These are phyloP conservation scores for Entonaema liquescens DNA, from an alignment of 495 filamentous ascomycete species.

Conservation along the genomic window DNA sequence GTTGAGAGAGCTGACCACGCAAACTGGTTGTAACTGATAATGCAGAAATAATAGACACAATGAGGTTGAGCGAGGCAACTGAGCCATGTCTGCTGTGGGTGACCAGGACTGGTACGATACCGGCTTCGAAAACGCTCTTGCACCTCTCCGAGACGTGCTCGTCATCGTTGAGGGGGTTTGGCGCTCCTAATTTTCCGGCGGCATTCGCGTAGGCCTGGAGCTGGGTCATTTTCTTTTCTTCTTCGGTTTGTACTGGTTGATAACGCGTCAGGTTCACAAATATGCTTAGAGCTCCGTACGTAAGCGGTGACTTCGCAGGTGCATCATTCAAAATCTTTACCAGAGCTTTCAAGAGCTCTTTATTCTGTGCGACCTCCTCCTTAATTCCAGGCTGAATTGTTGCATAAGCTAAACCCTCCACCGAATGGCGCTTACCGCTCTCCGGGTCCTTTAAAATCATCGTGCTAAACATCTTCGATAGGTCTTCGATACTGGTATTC, in stretches of 20 bases:
- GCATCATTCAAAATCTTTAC: constrained; percentile 69
- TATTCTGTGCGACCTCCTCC: constrained; percentile 75
- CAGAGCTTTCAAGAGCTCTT: constrained; percentile 69
- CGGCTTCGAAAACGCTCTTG: constrained; percentile 76
- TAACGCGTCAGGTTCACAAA: constrained; percentile 85
- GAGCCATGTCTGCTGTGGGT: constrained; percentile 74
- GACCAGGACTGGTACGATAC: constrained; percentile 76
- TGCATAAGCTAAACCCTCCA: constrained; percentile 94
- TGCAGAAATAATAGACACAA: constrained; percentile 78
- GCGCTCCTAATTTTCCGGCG: constrained; percentile 64
- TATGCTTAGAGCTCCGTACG: constrained; percentile 86
- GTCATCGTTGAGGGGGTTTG: constrained; percentile 76
- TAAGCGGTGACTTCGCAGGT: constrained; percentile 69
- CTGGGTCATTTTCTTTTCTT: constrained; percentile 88
- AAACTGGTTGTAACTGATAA: constrained; percentile 75
- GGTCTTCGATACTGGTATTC: constrained; percentile 69
- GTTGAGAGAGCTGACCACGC: constrained; percentile 83
- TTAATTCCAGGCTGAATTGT: constrained; percentile 85
- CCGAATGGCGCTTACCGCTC: constrained; percentile 67
- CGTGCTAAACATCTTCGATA: constrained; percentile 79
- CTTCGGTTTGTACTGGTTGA: constrained; percentile 80
- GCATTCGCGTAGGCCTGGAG: constrained; percentile 94
- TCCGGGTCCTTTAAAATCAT: constrained; percentile 72
- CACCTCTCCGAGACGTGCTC: constrained; percentile 80
- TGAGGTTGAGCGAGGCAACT: constrained; percentile 67